A percentile compares a stretch with the other conserved stretches of the same genome.
Evolutionary conservation across 768 basidiomycete species (phyloP).

Genomic region (Cystobasidium ongulense): DNA sequence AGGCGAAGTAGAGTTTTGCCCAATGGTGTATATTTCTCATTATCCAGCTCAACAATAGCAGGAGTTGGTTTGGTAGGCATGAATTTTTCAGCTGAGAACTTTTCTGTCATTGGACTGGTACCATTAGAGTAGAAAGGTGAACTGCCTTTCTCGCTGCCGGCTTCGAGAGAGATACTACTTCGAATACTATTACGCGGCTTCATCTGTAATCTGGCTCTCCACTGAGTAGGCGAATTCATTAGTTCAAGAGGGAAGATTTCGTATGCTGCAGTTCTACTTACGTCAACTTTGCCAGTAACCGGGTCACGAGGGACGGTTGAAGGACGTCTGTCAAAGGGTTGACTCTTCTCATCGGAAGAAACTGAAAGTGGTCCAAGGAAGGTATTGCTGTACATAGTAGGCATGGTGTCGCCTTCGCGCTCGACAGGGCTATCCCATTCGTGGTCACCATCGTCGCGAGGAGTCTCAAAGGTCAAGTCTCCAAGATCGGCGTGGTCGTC

Average conservation of each 20-base stretch:
- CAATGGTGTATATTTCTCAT: background rate
- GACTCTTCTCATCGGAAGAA: background rate
- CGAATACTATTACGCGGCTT: background rate
- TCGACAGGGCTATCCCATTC: background rate
- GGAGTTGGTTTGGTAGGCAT: background rate
- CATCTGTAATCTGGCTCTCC: slow-evolving; percentile 9
- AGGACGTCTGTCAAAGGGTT: background rate
- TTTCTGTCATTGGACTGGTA: slow-evolving; percentile 15
- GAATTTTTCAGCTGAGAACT: background rate
- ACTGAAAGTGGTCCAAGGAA: slow-evolving; percentile 3
- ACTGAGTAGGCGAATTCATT: background rate
- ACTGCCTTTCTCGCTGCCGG: background rate
- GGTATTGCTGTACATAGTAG: slow-evolving; percentile 15
- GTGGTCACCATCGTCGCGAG: background rate
- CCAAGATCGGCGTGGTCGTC: background rate
- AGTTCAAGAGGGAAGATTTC: background rate
- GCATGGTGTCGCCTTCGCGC: background rate
- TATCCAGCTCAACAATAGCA: background rate
- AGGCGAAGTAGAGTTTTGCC: slow-evolving; percentile 1
- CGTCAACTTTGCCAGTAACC: slow-evolving; percentile 24
- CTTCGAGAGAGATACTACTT: slow-evolving; percentile 4
- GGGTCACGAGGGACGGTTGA: slow-evolving; percentile 8
- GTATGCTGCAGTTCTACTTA: background rate
- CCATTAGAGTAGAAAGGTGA: background rate
- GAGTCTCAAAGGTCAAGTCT: background rate